Base-by-base conservation (phyloP, 345 rosid species). In the Brassica incana region DNA sequence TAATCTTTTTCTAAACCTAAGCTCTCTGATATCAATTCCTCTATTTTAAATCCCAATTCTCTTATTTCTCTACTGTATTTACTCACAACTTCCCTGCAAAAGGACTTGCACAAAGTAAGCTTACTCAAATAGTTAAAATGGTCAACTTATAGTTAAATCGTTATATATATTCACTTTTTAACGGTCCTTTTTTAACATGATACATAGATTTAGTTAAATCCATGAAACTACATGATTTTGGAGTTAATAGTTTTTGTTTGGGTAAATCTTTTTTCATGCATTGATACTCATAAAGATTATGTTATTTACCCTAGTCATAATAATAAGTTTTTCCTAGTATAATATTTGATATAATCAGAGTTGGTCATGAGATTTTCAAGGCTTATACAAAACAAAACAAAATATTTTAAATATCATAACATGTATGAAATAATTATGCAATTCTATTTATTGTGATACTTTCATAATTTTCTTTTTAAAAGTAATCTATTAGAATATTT, bases 1-100 rank as follows among this genome's bases (percentile, higher is more conserved):
- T 81, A 43, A 50, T 81, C 86, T 65, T 90, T 94, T 38, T 88
- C 93, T 50, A 92, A 81, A 8, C 93, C 95, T 72, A 94, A 82
- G 85, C 98, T 94, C 85, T 94, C 97, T 50, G 97, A 94, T 71
- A 94, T 90, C 8, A 92, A 27, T 65, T 92, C 97, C 83, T 90
- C 85, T 36, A 92, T 14, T 48, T 80, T 83, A 56, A 63, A 83
- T 30, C 90, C 97, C 25, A 94, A 76, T 35, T 85, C 89, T 78
- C 98, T 80, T 58, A 90, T 84, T 84, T 90, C 88, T 67, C 2
- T 65, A 71, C 93, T 84, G 77, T 94, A 94, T 8, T 71, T 77
- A 16, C 93, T 85, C 67, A 88, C 93, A 40, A 59, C 63, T 58
- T 92, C 90, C 85, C 98, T 94, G 74, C 32, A 77, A 52, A 15